A percentile compares a stretch with the other conserved stretches of the same genome.
These are phyloP conservation scores for Entomortierella lignicola DNA, from an alignment of 192 early-diverging fungal genomes.

Conservation along the genomic window DNA sequence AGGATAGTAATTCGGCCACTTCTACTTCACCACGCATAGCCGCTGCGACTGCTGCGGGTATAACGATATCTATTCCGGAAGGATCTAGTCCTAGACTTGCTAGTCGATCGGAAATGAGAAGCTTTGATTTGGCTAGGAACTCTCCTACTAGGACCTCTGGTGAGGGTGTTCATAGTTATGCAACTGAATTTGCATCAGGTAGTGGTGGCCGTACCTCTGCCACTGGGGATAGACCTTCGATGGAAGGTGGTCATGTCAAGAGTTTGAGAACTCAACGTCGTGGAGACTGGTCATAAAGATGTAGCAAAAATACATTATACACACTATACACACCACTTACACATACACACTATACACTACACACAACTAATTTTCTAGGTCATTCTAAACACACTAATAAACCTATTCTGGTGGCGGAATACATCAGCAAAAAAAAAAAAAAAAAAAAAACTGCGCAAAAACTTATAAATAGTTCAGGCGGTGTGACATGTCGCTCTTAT, in stretches of 20 bases:
- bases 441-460: no score
- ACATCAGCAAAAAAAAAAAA: no score
- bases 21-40: constrained; percentile 14
- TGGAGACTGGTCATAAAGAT: constrained; percentile 35
- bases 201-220: no score
- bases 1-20: constrained; percentile 20
- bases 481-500: no score
- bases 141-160: constrained; percentile 27
- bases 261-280: constrained; percentile 37
- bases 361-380: no score
- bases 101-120: constrained; percentile 28
- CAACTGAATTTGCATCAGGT: constrained; percentile 20
- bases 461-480: no score
- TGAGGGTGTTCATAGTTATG: constrained; percentile 42
- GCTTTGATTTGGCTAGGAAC: constrained; percentile 41
- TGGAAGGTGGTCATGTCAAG: constrained; percentile 28
- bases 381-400: no score
- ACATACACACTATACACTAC: no score
- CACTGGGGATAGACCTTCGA: constrained; percentile 24
- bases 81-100: constrained; percentile 24
- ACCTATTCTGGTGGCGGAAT: no score
- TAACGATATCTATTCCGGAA: neutral
- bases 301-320: neutral
- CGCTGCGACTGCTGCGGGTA: neutral
- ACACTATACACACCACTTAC: neutral